These are phyloP conservation scores for Phialophora chinensis DNA, from an alignment of 2,329 filamentous ascomycete genomes.

Conservation along the genomic window DNA sequence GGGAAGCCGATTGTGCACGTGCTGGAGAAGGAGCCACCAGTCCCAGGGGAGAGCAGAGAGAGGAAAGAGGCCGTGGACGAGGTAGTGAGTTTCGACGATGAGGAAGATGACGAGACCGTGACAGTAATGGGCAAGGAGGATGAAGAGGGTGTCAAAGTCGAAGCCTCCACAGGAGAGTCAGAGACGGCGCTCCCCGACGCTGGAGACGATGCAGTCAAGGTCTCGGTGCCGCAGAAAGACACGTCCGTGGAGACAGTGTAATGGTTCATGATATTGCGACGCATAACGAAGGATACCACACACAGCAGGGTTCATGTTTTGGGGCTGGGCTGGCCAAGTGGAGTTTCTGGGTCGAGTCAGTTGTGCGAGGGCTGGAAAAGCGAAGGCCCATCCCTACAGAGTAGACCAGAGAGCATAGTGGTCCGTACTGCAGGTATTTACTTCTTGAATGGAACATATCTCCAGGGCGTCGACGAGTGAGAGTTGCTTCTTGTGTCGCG, in stretches of 20 bases:
- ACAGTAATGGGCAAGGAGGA: slow-evolving; percentile 34
- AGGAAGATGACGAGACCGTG: slow-evolving; percentile 47
- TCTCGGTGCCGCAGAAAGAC: slow-evolving; percentile 3
- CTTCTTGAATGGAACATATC: neutral
- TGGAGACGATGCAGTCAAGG: slow-evolving; percentile 12
- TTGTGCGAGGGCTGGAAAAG: neutral
- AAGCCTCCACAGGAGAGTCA: neutral
- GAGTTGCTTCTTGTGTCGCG: neutral
- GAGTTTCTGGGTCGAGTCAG: neutral
- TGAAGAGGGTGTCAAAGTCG: slow-evolving; percentile 9
- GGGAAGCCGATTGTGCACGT: slow-evolving; percentile 88
- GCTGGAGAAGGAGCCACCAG: slow-evolving; percentile 69
- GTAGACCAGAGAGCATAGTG: neutral
- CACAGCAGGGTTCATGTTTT: neutral
- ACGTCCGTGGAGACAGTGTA: neutral
- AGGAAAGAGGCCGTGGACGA: slow-evolving; percentile 81
- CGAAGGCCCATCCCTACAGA: neutral
- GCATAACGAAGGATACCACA: slow-evolving; percentile 8
- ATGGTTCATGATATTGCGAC: slow-evolving; percentile 5
- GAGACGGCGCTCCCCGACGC: neutral
- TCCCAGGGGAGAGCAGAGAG: slow-evolving; percentile 59
- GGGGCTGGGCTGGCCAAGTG: neutral
- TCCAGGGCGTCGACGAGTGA: neutral
- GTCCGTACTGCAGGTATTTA: neutral
- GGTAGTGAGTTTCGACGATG: slow-evolving; percentile 85